Percentiles rank a stretch among this genome's conserved stretches.
These are phyloP conservation scores for Pythium sp. DNA, from an alignment of 352 stramenopile species.

Conservation along the genomic window DNA sequence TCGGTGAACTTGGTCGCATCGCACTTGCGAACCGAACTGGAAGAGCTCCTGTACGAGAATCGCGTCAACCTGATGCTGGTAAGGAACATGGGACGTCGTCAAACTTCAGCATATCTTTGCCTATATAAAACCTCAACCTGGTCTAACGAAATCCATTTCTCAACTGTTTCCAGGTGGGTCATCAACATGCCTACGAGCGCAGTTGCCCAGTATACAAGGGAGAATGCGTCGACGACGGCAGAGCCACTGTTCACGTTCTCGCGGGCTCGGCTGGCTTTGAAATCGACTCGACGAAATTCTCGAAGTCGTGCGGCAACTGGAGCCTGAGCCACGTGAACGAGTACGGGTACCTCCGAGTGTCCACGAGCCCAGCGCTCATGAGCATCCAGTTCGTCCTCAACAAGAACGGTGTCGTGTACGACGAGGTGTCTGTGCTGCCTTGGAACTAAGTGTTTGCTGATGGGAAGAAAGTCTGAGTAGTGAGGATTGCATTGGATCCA, in stretches of 20 bases:
- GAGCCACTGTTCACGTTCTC: conserved; percentile 70
- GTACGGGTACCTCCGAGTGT: conserved; percentile 65
- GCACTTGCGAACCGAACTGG: conserved; percentile 85
- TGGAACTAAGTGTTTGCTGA: conserved; percentile 18
- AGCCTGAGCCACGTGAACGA: conserved; percentile 62
- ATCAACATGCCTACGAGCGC: conserved; percentile 90
- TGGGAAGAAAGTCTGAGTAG: not conserved
- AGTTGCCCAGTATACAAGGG: conserved; percentile 76
- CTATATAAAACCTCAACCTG: not conserved
- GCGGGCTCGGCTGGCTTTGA: conserved; percentile 73
- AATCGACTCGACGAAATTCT: conserved; percentile 49
- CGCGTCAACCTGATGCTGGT: conserved; percentile 90
- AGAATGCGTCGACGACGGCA: conserved; percentile 51
- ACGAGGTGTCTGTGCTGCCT: conserved; percentile 41
- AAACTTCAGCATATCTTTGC: not conserved
- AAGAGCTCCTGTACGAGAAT: conserved; percentile 82
- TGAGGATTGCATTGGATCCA: not conserved
- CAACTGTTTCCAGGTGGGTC: conserved; percentile 45
- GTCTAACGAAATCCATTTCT: not conserved
- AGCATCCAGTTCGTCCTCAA: conserved; percentile 67
- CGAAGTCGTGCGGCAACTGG: conserved; percentile 58
- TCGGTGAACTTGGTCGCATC: conserved; percentile 54
- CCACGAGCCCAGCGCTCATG: conserved; percentile 37
- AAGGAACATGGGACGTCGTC: not conserved
- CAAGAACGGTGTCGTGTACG: conserved; percentile 60